Evolutionary conservation across 257 asterid species (phyloP), one percentile per base, ranked within the genome.

Genomic region (Paraleonurus japonicus): DNA sequence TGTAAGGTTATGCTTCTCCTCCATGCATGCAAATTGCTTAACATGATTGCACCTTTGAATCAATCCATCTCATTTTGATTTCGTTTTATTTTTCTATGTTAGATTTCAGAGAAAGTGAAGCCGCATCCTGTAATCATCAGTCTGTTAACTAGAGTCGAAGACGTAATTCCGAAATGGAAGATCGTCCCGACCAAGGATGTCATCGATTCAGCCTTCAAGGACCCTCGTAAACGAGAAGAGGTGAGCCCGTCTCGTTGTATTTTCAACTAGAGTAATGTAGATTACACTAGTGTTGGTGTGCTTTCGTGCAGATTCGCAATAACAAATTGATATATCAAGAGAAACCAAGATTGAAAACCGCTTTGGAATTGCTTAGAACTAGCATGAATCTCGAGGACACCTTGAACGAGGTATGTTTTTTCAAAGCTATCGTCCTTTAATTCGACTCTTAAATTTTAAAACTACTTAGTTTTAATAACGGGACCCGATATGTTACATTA

Each of bases 61-160:
- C n/a, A n/a, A 16, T 11, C 3, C 7, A 2, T 8, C 39, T 26
- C 3, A 43, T 1, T n/a, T 70, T 65, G 26, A 15, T 33, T 41
- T 67, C 11, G 0, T 26, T 57, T 28, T 70, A 4, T 43, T 15
- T 23, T 67, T 33, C 16, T 1, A 32, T 32, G 6, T 63, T 75
- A 89, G 97, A 94, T 91, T 58, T 89, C 97, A 0, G 96, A 91
- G 79, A 88, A 88, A 81, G 95, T 91, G 88, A 94, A 89, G 85
- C 97, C 97, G n/a, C 96, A 89, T 81, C 97, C 96, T 1, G 15
- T 91, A 54, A 84, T 89, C 22, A 79, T 89, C 50, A 91, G 85
- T 70, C 47, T 91, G 6, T 79, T 94, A 55, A 89, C 95, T 8
- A 75, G 76, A 75, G 95, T 94, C 20, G 96, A 85, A 71, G 95